Evolutionary conservation across 2,329 filamentous ascomycete species (phyloP).

Genomic region (Alternaria sp.): DNA sequence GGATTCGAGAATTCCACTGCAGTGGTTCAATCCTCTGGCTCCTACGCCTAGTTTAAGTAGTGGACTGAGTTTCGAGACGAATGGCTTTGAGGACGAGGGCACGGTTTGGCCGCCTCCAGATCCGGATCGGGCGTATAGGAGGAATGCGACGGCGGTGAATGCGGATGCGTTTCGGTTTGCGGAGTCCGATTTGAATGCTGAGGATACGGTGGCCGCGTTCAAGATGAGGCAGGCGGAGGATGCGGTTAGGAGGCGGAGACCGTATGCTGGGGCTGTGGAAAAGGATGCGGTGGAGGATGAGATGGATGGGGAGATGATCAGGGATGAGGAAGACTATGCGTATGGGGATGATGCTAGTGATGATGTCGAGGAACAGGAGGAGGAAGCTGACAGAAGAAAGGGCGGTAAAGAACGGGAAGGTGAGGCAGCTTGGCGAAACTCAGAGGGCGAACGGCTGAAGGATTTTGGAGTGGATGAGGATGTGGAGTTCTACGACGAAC

Average conservation of each 20-base stretch:
- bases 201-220: slow-evolving; percentile 60
- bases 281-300: slow-evolving; percentile 9
- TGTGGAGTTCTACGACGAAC: slow-evolving; percentile 68
- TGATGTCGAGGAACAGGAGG: slow-evolving; percentile 16
- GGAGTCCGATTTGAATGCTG: slow-evolving; percentile 43
- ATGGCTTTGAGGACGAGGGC: slow-evolving; percentile 69
- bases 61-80: slow-evolving; percentile 71
- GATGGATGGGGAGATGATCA: slow-evolving; percentile 2
- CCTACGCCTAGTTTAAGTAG: slow-evolving; percentile 55
- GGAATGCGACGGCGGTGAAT: slow-evolving; percentile 13
- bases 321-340: slow-evolving; percentile 25
- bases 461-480: slow-evolving; percentile 85
- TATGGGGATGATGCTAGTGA: slow-evolving; percentile 29
- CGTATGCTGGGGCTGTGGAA: slow-evolving; percentile 53
- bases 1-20: slow-evolving; percentile 66
- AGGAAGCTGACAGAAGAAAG: slow-evolving; percentile 15
- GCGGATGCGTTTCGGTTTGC: slow-evolving; percentile 48
- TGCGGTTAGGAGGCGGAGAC: slow-evolving; percentile 48
- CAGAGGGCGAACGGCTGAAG: slow-evolving; percentile 73
- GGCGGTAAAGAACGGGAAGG: slow-evolving; percentile 49
- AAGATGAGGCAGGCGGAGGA: slow-evolving; percentile 61
- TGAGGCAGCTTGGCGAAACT: slow-evolving; percentile 72
- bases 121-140: slow-evolving; percentile 51
- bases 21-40: slow-evolving; percentile 74
- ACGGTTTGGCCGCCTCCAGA: slow-evolving; percentile 58